phyloP scores from a whole-genome alignment of 2,329 filamentous ascomycete species.

The Talaromyces sp. region DNA sequence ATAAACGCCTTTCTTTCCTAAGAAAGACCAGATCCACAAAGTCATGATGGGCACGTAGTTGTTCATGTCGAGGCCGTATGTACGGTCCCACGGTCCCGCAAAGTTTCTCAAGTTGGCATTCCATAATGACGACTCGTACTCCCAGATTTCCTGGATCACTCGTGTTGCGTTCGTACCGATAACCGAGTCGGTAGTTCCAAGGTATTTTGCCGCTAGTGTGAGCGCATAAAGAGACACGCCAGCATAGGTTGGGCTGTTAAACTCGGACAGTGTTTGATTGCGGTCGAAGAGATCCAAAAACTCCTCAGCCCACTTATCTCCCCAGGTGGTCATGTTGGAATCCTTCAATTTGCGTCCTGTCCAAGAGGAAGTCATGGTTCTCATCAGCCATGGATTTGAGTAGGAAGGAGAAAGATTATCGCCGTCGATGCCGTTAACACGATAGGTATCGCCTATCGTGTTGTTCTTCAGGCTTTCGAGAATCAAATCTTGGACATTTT shows the following conservation, averaged over 20 bases:
- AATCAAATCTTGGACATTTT: constrained; percentile 39
- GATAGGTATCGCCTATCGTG: constrained; percentile 56
- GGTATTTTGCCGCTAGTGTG: constrained; percentile 56
- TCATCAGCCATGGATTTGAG: constrained; percentile 58
- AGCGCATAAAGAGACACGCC: constrained; percentile 57
- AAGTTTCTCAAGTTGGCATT: constrained; percentile 56
- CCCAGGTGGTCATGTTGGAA: constrained; percentile 54
- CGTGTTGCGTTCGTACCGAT: constrained; percentile 48
- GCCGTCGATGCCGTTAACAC: constrained; percentile 54
- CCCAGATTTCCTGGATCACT: constrained; percentile 53
- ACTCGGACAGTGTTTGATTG: constrained; percentile 56
- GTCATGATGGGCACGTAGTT: constrained; percentile 55
- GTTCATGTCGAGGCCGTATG: constrained; percentile 61
- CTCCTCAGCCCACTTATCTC: constrained; percentile 52
- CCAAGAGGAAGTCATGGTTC: constrained; percentile 58
- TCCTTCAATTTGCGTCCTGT: constrained; percentile 50
- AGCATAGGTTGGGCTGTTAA: constrained; percentile 59
- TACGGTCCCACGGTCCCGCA: constrained; percentile 60
- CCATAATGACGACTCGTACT: constrained; percentile 48
- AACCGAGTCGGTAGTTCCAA: constrained; percentile 45
- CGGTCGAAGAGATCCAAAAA: constrained; percentile 54
- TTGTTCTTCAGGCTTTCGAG: constrained; percentile 50
- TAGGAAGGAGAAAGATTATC: constrained; percentile 61
- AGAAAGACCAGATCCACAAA: constrained; percentile 53
- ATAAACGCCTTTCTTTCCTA: constrained; percentile 19